Conservation (phyloP, 2,329 filamentous ascomycete species). For the Aaosphaeria pasadenensis region DNA sequence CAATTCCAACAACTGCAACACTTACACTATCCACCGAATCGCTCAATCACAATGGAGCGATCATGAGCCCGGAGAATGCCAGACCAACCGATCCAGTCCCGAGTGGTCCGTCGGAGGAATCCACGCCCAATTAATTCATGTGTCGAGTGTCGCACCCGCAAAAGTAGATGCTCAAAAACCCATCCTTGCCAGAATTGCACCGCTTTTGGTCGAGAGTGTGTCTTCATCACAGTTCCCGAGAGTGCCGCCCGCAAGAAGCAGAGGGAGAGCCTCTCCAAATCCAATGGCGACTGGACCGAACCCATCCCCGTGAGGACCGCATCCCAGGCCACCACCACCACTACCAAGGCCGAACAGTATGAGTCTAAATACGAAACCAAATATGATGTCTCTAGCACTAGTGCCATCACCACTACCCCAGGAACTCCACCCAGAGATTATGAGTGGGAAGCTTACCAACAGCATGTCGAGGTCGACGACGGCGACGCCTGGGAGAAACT, state of each 20-base stretch:
- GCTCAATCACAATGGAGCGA: conserved; percentile 21
- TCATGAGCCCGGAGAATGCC: conserved; percentile 30
- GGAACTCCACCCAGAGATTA: conserved; percentile 38
- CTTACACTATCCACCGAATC: conserved; percentile 1
- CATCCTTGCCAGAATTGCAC: conserved; percentile 40
- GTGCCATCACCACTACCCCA: conserved; percentile 31
- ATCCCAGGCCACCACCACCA: conserved; percentile 9
- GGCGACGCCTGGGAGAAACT: conserved; percentile 35
- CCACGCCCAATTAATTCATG: conserved; percentile 39
- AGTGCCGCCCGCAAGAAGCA: conserved; percentile 36
- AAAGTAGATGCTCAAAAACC: conserved; percentile 38
- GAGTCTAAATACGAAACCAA: conserved; percentile 9
- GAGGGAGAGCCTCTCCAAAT: conserved; percentile 23
- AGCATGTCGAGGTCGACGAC: conserved; percentile 37
- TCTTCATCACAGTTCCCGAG: conserved; percentile 39
- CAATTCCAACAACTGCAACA: background rate
- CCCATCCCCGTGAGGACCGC: conserved; percentile 30
- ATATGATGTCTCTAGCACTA: conserved; percentile 21
- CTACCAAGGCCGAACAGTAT: conserved; percentile 8
- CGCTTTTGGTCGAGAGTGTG: conserved; percentile 36
- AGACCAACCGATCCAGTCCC: conserved; percentile 37
- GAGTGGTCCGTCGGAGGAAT: conserved; percentile 37
- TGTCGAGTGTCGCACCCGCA: conserved; percentile 38
- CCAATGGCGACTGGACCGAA: conserved; percentile 35
- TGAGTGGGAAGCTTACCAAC: conserved; percentile 39